Conservation (phyloP, 2,329 filamentous ascomycete genomes). For the Madurella mycetomatis region DNA sequence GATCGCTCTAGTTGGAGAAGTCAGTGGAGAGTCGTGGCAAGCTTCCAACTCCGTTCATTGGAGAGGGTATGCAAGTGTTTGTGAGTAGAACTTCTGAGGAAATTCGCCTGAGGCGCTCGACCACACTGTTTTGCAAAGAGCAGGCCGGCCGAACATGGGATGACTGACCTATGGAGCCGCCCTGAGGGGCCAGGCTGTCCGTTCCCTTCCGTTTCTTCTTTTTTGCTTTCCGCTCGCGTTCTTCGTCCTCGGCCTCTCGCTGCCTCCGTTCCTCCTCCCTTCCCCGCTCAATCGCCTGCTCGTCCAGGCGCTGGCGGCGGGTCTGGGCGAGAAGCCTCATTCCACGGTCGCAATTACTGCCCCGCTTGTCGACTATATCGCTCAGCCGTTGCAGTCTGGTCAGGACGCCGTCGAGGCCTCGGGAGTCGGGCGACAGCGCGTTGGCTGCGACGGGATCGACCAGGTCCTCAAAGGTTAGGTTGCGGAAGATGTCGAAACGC, state of each 20-base stretch:
- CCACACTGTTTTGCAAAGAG: neutral
- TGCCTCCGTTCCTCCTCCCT: constrained; percentile 48
- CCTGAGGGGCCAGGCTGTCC: constrained; percentile 53
- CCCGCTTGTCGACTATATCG: constrained; percentile 63
- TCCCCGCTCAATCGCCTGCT: constrained; percentile 42
- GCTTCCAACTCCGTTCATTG: neutral
- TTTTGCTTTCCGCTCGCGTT: constrained; percentile 53
- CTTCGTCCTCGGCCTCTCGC: constrained; percentile 46
- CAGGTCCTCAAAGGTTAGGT: constrained; percentile 63
- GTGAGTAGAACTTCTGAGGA: neutral
- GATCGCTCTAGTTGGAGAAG: constrained; percentile 43
- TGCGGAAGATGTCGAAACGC: constrained; percentile 53
- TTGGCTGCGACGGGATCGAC: constrained; percentile 58
- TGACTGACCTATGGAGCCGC: constrained; percentile 37
- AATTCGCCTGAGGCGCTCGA: neutral
- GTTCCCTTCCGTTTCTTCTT: constrained; percentile 75
- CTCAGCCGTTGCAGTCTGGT: constrained; percentile 60
- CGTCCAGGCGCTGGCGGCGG: constrained; percentile 58
- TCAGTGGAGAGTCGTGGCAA: constrained; percentile 13
- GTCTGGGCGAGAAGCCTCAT: constrained; percentile 66
- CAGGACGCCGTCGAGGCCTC: constrained; percentile 59
- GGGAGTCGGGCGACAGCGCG: constrained; percentile 59
- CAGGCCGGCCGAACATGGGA: neutral
- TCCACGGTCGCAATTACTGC: constrained; percentile 64
- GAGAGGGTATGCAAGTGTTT: constrained; percentile 6